Base-by-base conservation (phyloP, 2,329 filamentous ascomycete species). In the Cercospora berteroae region DNA sequence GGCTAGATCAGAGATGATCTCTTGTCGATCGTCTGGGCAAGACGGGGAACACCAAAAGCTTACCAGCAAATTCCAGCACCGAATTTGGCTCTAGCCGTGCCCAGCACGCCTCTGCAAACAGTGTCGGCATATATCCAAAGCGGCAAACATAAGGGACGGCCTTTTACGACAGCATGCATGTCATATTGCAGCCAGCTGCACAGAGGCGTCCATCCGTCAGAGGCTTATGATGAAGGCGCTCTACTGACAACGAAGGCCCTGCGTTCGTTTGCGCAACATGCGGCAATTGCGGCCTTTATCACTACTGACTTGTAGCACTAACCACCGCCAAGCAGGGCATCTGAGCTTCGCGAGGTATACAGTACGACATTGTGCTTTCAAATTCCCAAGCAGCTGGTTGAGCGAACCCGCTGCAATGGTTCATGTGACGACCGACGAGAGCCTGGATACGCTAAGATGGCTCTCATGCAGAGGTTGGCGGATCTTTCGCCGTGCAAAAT, bases 21-120 rank as follows among this genome's bases (percentile, higher is more conserved):
- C 18, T 12, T n/a, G 60, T 63, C 60, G 60, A 63, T 63, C 60
- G 33, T 36, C 60, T 63, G 60, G 60, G 60, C 60, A 63, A 55
- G 16, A 39, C 50, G 44, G 25, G 39, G 59, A 52, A 50, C 23
- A 16, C 25, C 25, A 50, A 52, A 52, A 18, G 20, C 39, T 52
- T 56, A 56, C 52, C 52, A 56, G 23, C 23, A n/a, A 20, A 52
- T 50, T 25, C 44, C 44, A 55, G 10, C 5, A 55, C 48, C 48
- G 13, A 36, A 36, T 63, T 31, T 23, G 60, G 60, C 18, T 55
- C 27, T 63, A 23, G n/a, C 44, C 42, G 60, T 55, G 59, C 39
- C 39, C n/a, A 62, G 48, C 60, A 63, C n/a, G 29, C 48, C 23
- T 12, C 27, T 48, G 59, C 18, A 13, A 50, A 44, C 39, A 50